Base-by-base conservation (phyloP, 768 basidiomycete genomes). In the Kwoniella heveanensis region DNA sequence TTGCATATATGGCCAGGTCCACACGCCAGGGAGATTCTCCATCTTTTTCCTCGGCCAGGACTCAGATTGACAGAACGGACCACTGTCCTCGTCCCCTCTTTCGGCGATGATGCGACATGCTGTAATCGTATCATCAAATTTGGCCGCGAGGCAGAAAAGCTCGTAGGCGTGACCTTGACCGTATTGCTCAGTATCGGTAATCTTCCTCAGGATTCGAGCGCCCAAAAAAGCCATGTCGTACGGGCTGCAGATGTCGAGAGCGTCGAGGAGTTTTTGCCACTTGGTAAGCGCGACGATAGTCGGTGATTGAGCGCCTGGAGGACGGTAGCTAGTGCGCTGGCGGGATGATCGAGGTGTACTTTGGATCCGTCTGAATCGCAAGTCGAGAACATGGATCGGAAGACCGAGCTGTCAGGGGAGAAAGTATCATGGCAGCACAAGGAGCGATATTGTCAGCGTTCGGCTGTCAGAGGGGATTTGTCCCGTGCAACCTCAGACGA, bases 331-430 rank as follows among this genome's bases (percentile, higher is more conserved):
- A 60, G 50, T 27, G 36, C 7, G 6, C 12, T 17, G 19, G 29
- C 26, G 13, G 26, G 7, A 21, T 54, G 52, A 27, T 62, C 44
- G 21, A 62, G 39, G 1, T 36, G 7, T 13, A 54, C 32, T n/a
- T 25, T 17, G 48, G 24, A 13, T 2, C 19, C 17, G 6, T 7
- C 17, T 19, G 10, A 3, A 19, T 44, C 39, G 17, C 39, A 44
- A 3, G 39, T 44, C 10, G 39, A 44, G 39, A 65, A 49, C 63
- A 58, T 58, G n/a, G 37, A 29, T 22, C 57, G 56, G 17, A 65
- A 65, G 32, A 65, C 57, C 10, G 56, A 36, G 29, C 63, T 59
- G n/a, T 44, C 32, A 56, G 5, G 39, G 9, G 39, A 44, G 3
- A 7, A 44, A 4, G 39, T 17, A 13, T 44, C 3, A 3, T 44